Evolutionary conservation across 768 basidiomycete species (phyloP).

Genomic region (Agrocybe pediades): DNA sequence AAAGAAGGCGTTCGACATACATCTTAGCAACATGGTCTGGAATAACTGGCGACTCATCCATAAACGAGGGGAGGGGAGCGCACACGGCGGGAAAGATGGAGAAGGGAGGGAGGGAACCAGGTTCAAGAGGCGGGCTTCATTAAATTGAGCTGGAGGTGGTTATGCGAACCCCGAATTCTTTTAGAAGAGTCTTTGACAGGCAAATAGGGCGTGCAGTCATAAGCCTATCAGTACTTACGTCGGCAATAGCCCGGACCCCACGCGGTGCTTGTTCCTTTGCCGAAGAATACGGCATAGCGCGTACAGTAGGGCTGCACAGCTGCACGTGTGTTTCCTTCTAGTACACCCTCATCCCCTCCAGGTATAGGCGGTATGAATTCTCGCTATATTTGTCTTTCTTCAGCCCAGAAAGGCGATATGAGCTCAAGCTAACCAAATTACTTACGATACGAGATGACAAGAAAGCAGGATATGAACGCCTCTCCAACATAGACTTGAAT

Average conservation of each 20-base stretch:
- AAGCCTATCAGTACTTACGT: neutral
- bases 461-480: no score
- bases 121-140: neutral
- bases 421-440: neutral
- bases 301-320: neutral
- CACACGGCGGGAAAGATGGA: neutral
- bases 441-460: no score
- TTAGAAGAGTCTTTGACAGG: constrained; percentile 5
- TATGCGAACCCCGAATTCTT: constrained; percentile 7
- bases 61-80: neutral
- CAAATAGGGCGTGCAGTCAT: neutral
- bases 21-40: constrained; percentile 9
- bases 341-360: neutral
- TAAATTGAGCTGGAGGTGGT: constrained; percentile 2
- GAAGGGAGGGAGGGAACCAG: neutral
- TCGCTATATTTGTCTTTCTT: neutral
- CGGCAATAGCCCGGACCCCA: neutral
- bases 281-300: neutral
- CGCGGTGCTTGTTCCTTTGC: neutral
- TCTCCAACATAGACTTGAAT: no score
- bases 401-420: neutral
- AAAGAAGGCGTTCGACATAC: neutral
- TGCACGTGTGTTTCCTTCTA: neutral
- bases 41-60: constrained; percentile 6
- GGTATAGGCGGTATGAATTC: neutral